Percentiles rank a stretch among this genome's conserved stretches.
Conservation (phyloP, 2,329 filamentous ascomycete species). For the Sclerotiophoma versabilis region DNA sequence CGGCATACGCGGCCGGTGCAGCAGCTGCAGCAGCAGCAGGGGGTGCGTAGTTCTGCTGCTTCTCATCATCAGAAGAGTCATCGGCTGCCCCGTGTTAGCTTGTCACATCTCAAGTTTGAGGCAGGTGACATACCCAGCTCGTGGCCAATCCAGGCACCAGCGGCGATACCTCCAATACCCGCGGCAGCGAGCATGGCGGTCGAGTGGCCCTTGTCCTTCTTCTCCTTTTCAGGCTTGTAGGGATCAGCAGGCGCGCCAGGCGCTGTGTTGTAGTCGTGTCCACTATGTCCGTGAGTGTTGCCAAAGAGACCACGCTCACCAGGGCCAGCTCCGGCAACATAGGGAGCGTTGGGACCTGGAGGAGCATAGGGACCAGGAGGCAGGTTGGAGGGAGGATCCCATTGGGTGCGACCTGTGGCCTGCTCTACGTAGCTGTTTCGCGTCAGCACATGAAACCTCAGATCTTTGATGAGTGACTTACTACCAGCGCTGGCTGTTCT, state of each 20-base stretch:
- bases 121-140: slow-evolving; percentile 58
- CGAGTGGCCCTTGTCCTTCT: slow-evolving; percentile 51
- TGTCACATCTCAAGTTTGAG: not conserved
- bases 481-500: slow-evolving; percentile 65
- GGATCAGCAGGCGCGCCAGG: slow-evolving; percentile 33
- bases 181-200: slow-evolving; percentile 62
- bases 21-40: slow-evolving; percentile 22
- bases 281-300: slow-evolving; percentile 36
- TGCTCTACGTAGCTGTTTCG: slow-evolving; percentile 65
- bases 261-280: slow-evolving; percentile 35
- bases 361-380: slow-evolving; percentile 45
- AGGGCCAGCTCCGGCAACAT: slow-evolving; percentile 29
- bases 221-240: slow-evolving; percentile 42
- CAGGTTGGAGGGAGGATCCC: slow-evolving; percentile 62
- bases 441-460: not conserved
- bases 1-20: slow-evolving; percentile 20
- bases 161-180: slow-evolving; percentile 66
- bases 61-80: slow-evolving; percentile 45
- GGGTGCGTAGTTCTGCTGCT: slow-evolving; percentile 25
- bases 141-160: slow-evolving; percentile 64
- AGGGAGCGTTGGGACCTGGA: slow-evolving; percentile 38
- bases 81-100: slow-evolving; percentile 36
- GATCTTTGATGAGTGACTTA: not conserved
- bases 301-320: slow-evolving; percentile 41
- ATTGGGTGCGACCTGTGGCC: slow-evolving; percentile 67